Evolutionary conservation across 768 basidiomycete species (phyloP).

Genomic region (Leucosporidium scottii): DNA sequence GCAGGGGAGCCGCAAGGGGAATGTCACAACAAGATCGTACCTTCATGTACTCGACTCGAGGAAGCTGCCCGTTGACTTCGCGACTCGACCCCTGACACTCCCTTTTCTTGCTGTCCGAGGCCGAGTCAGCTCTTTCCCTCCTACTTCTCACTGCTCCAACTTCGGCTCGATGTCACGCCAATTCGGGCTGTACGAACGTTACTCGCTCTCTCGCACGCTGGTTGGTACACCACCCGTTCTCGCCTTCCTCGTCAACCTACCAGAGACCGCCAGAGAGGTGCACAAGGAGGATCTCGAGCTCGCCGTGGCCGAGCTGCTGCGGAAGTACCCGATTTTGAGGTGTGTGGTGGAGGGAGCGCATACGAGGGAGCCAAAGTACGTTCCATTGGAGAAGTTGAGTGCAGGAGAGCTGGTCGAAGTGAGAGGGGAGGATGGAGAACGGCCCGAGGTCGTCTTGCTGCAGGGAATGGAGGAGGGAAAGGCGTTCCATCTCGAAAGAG

Average conservation of each 20-base stretch:
- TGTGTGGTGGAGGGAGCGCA: not conserved
- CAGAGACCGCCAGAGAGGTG: not conserved
- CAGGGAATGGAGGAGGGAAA: not conserved
- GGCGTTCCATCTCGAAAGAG: not conserved
- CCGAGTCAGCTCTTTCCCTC: not conserved
- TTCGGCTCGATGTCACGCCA: too few relatives aligned
- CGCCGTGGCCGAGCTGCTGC: conserved; percentile 5
- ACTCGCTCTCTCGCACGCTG: conserved; percentile 47
- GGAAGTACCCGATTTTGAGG: not conserved
- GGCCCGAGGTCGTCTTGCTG: not conserved
- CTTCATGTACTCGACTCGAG: too few relatives aligned
- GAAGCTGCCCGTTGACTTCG: too few relatives aligned
- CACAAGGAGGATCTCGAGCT: too few relatives aligned
- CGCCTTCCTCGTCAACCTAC: not conserved
- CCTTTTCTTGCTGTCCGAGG: not conserved
- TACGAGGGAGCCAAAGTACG: not conserved
- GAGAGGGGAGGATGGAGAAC: not conserved
- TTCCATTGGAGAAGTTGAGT: too few relatives aligned
- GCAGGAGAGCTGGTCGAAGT: too few relatives aligned
- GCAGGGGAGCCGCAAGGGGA: too few relatives aligned
- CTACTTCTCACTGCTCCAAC: not conserved
- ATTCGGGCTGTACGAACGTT: too few relatives aligned
- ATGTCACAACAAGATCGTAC: too few relatives aligned
- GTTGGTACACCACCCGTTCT: not conserved
- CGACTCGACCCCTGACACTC: too few relatives aligned